Evolutionary conservation across 768 basidiomycete species (phyloP).

Genomic region (Suillus bovinus): DNA sequence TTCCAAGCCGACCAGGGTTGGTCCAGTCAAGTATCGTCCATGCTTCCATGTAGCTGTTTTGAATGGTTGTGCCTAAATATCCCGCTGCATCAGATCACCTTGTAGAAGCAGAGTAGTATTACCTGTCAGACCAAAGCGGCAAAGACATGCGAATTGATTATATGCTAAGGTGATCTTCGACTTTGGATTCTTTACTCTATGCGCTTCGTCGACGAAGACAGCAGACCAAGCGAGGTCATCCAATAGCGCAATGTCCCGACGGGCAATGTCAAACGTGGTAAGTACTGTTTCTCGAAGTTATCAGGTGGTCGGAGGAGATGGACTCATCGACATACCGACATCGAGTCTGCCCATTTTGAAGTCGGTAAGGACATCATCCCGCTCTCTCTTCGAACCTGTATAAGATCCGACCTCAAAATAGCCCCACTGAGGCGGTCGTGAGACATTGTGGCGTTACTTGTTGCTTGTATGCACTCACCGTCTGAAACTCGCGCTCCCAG

Average conservation of each 20-base stretch:
- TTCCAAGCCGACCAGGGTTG: conserved; percentile 79
- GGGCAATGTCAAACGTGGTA: conserved; percentile 77
- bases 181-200: conserved; percentile 79
- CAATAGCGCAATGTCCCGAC: conserved; percentile 67
- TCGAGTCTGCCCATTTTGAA: conserved; percentile 86
- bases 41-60: conserved; percentile 88
- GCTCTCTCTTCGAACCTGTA: conserved; percentile 50
- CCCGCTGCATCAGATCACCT: conserved; percentile 12
- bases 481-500: conserved; percentile 88
- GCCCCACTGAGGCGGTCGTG: conserved; percentile 66
- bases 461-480: conserved; percentile 42
- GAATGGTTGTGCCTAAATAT: conserved; percentile 50
- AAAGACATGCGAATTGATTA: conserved; percentile 62
- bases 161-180: conserved; percentile 69
- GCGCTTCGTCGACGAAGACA: conserved; percentile 87
- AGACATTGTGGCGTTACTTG: neutral
- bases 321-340: conserved; percentile 54
- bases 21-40: conserved; percentile 94
- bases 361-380: conserved; percentile 58
- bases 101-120: too few species aligned
- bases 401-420: conserved; percentile 88
- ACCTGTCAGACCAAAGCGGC: conserved; percentile 87
- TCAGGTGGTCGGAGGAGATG: neutral
- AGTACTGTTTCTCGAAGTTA: conserved; percentile 52
- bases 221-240: conserved; percentile 71